Evolutionary conservation across 2,329 filamentous ascomycete genomes (phyloP).

Genomic region (Torrubiellomyces zombiae): DNA sequence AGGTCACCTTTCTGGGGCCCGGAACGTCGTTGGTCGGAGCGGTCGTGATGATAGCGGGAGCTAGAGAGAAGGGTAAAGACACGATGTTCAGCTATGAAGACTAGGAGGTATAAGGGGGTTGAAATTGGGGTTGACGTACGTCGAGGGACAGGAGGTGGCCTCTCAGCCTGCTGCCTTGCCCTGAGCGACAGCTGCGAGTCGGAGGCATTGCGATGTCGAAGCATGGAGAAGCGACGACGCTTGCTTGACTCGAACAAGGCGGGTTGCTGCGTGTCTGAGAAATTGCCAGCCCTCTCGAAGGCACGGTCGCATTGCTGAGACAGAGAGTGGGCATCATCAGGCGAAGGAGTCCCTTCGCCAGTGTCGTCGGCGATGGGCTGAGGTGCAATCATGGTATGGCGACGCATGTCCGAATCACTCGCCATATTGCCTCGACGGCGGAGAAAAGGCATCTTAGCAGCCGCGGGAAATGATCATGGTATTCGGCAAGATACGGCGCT

Average conservation of each 20-base stretch:
- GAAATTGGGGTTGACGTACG: conserved; percentile 28
- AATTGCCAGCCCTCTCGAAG: conserved; percentile 28
- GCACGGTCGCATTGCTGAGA: conserved; percentile 10
- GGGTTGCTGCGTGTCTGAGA: not conserved
- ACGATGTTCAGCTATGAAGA: conserved; percentile 8
- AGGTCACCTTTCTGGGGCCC: conserved; percentile 34
- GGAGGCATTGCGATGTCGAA: conserved; percentile 82
- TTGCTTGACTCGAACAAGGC: conserved; percentile 28
- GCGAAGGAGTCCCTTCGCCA: conserved; percentile 3
- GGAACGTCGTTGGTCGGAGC: conserved; percentile 58
- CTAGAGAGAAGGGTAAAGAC: conserved; percentile 24
- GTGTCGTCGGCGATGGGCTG: conserved; percentile 13
- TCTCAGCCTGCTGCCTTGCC: conserved; percentile 50
- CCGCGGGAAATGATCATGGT: conserved; percentile 22
- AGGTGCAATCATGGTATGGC: conserved; percentile 24
- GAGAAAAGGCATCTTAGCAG: conserved; percentile 39
- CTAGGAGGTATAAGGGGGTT: conserved; percentile 2
- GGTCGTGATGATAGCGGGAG: conserved; percentile 73
- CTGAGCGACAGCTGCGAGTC: conserved; percentile 72
- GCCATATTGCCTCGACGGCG: conserved; percentile 43
- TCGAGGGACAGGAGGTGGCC: conserved; percentile 39
- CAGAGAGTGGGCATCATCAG: conserved; percentile 5
- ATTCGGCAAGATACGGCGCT: too few species aligned
- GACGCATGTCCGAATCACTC: conserved; percentile 42
- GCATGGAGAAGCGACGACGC: conserved; percentile 48